These are phyloP conservation scores for Stagonosporopsis cucurbitacearum DNA, from an alignment of 2,329 filamentous ascomycete species.

Conservation along the genomic window DNA sequence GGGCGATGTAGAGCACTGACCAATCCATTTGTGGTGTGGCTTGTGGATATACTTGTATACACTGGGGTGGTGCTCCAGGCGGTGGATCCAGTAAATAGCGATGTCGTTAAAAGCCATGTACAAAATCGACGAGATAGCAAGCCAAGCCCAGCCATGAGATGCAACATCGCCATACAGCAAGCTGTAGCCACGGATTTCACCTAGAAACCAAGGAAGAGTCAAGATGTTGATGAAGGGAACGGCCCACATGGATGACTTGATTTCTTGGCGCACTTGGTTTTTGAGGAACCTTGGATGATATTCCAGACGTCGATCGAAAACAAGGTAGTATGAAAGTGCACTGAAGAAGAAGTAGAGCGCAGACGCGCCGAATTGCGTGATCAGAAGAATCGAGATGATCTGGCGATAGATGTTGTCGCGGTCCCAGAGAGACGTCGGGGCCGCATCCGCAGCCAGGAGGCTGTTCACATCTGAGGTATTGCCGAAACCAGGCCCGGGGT, in stretches of 20 bases:
- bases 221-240: constrained; percentile 56
- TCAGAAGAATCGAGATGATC: constrained; percentile 21
- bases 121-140: constrained; percentile 48
- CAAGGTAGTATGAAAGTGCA: constrained; percentile 25
- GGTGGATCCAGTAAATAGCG: constrained; percentile 58
- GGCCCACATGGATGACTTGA: constrained; percentile 52
- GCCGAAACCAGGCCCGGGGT: constrained; percentile 13
- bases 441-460: constrained; percentile 9
- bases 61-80: constrained; percentile 55
- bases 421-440: constrained; percentile 21
- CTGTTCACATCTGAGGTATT: constrained; percentile 18
- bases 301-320: constrained; percentile 55
- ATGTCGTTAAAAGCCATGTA: constrained; percentile 58
- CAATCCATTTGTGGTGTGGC: constrained; percentile 59
- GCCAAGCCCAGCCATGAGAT: constrained; percentile 47
- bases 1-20: constrained; percentile 36
- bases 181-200: constrained; percentile 57
- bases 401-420: constrained; percentile 32
- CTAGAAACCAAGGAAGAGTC: constrained; percentile 56
- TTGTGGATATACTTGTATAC: constrained; percentile 59
- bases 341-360: constrained; percentile 27
- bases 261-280: constrained; percentile 57
- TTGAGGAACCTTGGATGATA: constrained; percentile 58
- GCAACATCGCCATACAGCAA: constrained; percentile 50
- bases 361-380: constrained; percentile 24